Conservation (phyloP, 1,284 basidiomycete species). For the Hypsizygus ulmarius region DNA sequence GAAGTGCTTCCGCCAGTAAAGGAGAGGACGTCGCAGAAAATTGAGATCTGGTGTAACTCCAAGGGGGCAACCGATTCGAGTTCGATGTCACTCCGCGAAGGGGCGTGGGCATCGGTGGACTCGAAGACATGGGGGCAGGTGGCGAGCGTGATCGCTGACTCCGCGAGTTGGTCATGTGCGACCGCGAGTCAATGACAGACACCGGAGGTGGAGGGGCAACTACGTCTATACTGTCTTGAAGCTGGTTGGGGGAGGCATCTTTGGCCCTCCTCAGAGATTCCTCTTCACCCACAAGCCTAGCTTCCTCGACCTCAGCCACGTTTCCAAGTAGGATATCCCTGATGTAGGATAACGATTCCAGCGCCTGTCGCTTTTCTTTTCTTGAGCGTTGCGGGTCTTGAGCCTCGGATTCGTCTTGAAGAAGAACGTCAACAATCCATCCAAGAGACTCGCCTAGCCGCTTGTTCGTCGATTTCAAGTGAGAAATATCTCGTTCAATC, state of each 20-base stretch:
- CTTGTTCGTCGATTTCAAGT: slow-evolving; percentile 53
- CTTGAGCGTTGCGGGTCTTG: slow-evolving; percentile 38
- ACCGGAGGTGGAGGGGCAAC: slow-evolving; percentile 27
- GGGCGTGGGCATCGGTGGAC: slow-evolving; percentile 1
- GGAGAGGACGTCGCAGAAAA: slow-evolving; percentile 39
- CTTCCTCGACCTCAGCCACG: slow-evolving; percentile 56
- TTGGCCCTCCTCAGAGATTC: slow-evolving; percentile 26
- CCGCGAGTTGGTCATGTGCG: slow-evolving; percentile 13
- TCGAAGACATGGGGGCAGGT: slow-evolving; percentile 9
- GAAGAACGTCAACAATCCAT: slow-evolving; percentile 68
- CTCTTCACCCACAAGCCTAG: slow-evolving; percentile 56
- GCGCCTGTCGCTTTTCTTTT: slow-evolving; percentile 58
- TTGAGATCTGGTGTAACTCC: slow-evolving; percentile 53
- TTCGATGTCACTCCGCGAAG: slow-evolving; percentile 11
- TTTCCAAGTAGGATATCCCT: slow-evolving; percentile 65
- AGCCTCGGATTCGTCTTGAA: slow-evolving; percentile 51
- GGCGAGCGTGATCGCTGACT: slow-evolving; percentile 15
- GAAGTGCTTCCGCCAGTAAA: slow-evolving; percentile 35
- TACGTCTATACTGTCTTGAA: slow-evolving; percentile 19
- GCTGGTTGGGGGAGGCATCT: slow-evolving; percentile 17
- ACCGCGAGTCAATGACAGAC: slow-evolving; percentile 31
- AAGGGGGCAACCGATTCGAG: slow-evolving; percentile 36
- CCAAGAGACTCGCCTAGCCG: slow-evolving; percentile 62
- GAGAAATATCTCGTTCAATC: slow-evolving; percentile 58
- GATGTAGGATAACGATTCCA: slow-evolving; percentile 72